Conservation (phyloP, 495 filamentous ascomycete genomes). For the Bryoglossum gracile region DNA sequence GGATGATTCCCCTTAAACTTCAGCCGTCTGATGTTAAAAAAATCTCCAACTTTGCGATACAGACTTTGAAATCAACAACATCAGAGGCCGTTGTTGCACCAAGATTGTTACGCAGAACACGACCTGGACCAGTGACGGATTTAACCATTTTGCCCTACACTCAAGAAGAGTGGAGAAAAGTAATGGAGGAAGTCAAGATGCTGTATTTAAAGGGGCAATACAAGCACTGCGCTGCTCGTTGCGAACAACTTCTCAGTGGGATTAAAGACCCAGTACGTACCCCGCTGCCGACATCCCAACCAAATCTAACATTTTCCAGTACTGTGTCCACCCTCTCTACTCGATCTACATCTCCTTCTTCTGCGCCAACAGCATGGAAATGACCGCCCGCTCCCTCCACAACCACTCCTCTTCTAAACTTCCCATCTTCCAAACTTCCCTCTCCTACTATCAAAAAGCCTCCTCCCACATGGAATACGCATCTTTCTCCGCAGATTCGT, state of each 20-base stretch:
- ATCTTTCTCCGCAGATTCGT: slow-evolving; percentile 21
- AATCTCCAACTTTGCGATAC: neutral
- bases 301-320: slow-evolving; percentile 4
- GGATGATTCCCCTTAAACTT: slow-evolving; percentile 15
- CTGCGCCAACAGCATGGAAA: slow-evolving; percentile 44
- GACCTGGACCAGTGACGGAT: slow-evolving; percentile 15
- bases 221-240: slow-evolving; percentile 17
- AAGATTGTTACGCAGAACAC: neutral
- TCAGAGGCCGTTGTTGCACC: neutral
- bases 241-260: slow-evolving; percentile 19
- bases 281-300: neutral
- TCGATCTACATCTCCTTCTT: slow-evolving; percentile 49
- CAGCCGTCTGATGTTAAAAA: neutral
- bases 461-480: slow-evolving; percentile 30
- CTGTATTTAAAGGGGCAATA: slow-evolving; percentile 20
- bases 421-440: slow-evolving; percentile 40
- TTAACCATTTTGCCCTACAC: slow-evolving; percentile 21
- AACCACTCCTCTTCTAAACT: slow-evolving; percentile 35
- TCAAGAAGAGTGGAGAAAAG: slow-evolving; percentile 18
- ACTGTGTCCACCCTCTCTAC: slow-evolving; percentile 32
- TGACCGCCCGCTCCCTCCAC: slow-evolving; percentile 41
- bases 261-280: slow-evolving; percentile 18
- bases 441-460: slow-evolving; percentile 39
- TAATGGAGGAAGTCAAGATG: slow-evolving; percentile 22
- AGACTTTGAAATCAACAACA: neutral